These are phyloP conservation scores for Phytophthora multivora DNA, from an alignment of 352 stramenopile species.

Conservation along the genomic window DNA sequence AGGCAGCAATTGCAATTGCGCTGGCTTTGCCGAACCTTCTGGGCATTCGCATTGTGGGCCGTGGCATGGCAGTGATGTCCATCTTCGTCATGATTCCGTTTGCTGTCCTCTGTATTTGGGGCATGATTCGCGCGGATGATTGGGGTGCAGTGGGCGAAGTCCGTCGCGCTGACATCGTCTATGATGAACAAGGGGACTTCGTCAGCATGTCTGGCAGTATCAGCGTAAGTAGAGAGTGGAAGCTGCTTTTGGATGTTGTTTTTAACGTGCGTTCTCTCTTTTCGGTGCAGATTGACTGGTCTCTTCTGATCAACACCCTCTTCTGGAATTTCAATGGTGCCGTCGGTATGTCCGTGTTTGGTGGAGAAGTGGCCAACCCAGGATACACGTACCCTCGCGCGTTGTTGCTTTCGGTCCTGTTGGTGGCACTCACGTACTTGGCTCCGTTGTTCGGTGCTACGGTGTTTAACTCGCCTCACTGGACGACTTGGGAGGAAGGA, in stretches of 20 bases:
- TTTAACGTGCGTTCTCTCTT: not conserved
- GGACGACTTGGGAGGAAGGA: constrained; percentile 90
- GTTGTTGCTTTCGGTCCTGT: constrained; percentile 78
- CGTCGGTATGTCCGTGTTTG: constrained; percentile 87
- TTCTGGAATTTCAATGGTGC: constrained; percentile 97
- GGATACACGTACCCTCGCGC: constrained; percentile 79
- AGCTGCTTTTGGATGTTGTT: too few species aligned
- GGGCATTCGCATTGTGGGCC: constrained; percentile 69
- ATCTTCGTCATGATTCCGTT: constrained; percentile 93
- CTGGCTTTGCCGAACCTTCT: constrained; percentile 47
- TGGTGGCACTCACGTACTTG: constrained; percentile 87
- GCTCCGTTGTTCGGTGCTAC: constrained; percentile 88
- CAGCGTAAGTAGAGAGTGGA: constrained; percentile 15
- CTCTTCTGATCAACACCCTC: constrained; percentile 91
- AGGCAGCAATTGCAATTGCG: constrained; percentile 44
- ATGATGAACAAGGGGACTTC: constrained; percentile 40
- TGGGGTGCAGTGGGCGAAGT: constrained; percentile 48
- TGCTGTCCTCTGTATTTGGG: constrained; percentile 68
- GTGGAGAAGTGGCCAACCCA: constrained; percentile 87
- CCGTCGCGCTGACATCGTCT: constrained; percentile 43
- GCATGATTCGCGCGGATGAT: constrained; percentile 27
- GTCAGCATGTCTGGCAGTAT: constrained; percentile 45
- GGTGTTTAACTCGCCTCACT: constrained; percentile 64
- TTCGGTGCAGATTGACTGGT: constrained; percentile 65
- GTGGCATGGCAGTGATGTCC: constrained; percentile 76